Evolutionary conservation across 768 basidiomycete genomes (phyloP).

Genomic region (Neoboletus magnificus): DNA sequence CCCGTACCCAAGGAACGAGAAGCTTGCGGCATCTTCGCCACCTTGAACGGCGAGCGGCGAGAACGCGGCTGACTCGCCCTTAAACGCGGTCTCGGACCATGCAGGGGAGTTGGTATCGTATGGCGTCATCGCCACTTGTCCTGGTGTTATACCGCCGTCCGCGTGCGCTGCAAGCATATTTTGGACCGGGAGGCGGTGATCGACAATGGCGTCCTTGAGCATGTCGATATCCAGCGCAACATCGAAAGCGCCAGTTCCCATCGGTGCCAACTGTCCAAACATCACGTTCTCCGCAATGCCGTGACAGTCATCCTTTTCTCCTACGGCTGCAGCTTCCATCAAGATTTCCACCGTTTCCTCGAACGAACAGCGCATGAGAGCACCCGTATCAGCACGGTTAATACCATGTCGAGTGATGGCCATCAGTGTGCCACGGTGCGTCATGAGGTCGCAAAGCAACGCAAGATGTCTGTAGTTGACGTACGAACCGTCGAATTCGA

Average conservation of each 20-base stretch:
- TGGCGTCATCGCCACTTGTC: slow-evolving; percentile 92
- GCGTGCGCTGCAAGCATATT: slow-evolving; percentile 72
- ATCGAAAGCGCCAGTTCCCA: slow-evolving; percentile 97
- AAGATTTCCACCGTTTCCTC: slow-evolving; percentile 99
- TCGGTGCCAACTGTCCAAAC: slow-evolving; percentile 99
- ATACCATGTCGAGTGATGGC: slow-evolving; percentile 99
- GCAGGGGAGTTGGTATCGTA: slow-evolving; percentile 90
- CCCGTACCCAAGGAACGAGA: slow-evolving; percentile 74
- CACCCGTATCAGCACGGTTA: slow-evolving; percentile 98
- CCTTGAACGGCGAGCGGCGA: slow-evolving; percentile 90
- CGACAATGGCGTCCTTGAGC: slow-evolving; percentile 97
- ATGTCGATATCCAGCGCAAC: slow-evolving; percentile 96
- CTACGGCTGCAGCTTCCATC: slow-evolving; percentile 97
- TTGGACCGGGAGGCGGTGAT: slow-evolving; percentile 88
- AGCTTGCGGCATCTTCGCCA: slow-evolving; percentile 77
- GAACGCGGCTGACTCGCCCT: slow-evolving; percentile 86
- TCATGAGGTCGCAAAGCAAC: slow-evolving; percentile 98
- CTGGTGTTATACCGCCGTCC: slow-evolving; percentile 89
- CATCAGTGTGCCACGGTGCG: slow-evolving; percentile 91
- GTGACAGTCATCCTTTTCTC: slow-evolving; percentile 97
- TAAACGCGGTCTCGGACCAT: slow-evolving; percentile 73
- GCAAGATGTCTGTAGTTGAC: slow-evolving; percentile 98
- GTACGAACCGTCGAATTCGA: slow-evolving; percentile 99
- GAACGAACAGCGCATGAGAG: slow-evolving; percentile 97
- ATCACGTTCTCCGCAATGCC: slow-evolving; percentile 99